Percentiles rank a stretch among this genome's conserved stretches.
Evolutionary conservation across 139 green algal genomes (phyloP).

Genomic region (Edaphochlamys debaryana): DNA sequence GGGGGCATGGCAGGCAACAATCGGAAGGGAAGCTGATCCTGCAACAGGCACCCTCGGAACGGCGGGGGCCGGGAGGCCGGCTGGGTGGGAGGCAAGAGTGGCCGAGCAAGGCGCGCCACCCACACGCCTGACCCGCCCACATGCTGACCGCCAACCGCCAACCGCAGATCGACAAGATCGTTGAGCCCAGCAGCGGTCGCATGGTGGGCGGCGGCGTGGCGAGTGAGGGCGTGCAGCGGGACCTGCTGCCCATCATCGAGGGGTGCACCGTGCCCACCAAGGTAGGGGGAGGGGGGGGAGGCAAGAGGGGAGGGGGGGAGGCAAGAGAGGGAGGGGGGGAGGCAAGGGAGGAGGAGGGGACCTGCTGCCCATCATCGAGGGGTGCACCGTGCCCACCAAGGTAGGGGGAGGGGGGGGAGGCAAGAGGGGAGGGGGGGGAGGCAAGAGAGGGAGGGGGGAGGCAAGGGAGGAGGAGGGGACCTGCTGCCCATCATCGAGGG

Average conservation of each 20-base stretch:
- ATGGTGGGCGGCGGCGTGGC: conserved; percentile 54
- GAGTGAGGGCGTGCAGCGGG: conserved; percentile 91
- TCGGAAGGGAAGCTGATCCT: too few species aligned
- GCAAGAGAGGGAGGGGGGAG: conserved; percentile 13
- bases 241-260: conserved; percentile 98
- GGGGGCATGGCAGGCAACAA: too few species aligned
- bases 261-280: conserved; percentile 85
- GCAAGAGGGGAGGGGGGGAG: too few species aligned
- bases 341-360: conserved; percentile 86
- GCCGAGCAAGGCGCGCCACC: too few species aligned
- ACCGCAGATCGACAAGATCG: conserved; percentile 94
- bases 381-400: conserved; percentile 82
- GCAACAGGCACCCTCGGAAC: too few species aligned
- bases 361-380: conserved; percentile 98
- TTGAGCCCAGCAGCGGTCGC: conserved; percentile 68
- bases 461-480: conserved; percentile 87
- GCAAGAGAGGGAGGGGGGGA: conserved; percentile 15
- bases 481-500: conserved; percentile 98
- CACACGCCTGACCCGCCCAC: too few species aligned
- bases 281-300: too few species aligned
- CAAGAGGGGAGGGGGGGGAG: too few species aligned
- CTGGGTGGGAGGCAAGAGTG: too few species aligned
- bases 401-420: too few species aligned
- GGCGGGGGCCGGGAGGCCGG: too few species aligned
- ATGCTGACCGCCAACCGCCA: too few species aligned